phyloP scores from a whole-genome alignment of 106 monocot genomes.

The Phalaenopsis aphrodite region DNA sequence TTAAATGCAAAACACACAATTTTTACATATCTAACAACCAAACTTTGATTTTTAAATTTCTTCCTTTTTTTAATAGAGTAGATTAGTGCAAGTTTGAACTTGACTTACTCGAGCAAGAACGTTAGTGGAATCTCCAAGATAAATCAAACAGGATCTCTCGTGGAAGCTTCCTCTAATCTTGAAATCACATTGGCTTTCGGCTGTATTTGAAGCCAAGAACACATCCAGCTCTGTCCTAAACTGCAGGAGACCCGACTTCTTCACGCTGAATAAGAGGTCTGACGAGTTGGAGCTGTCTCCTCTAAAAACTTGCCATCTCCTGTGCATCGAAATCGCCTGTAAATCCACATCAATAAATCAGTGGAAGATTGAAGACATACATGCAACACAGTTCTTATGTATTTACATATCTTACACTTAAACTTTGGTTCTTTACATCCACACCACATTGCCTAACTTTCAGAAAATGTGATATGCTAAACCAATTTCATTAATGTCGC shows the following conservation, averaged over 20 bases:
- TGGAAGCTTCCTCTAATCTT: slow-evolving; percentile 37
- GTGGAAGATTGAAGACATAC: no score
- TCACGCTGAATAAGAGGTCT: slow-evolving; percentile 38
- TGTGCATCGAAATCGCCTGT: slow-evolving; percentile 18
- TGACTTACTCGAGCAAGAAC: slow-evolving; percentile 7
- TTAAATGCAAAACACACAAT: no score
- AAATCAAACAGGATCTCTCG: slow-evolving; percentile 27
- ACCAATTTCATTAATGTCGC: no score
- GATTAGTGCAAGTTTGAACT: background rate
- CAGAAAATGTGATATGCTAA: no score
- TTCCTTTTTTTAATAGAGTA: no score
- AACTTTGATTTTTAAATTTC: background rate
- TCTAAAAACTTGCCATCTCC: slow-evolving; percentile 29
- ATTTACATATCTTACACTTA: no score
- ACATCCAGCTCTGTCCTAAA: slow-evolving; percentile 34
- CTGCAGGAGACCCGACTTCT: slow-evolving; percentile 28
- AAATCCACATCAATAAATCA: background rate
- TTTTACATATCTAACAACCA: no score
- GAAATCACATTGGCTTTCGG: slow-evolving; percentile 34
- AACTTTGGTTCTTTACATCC: no score
- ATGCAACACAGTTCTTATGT: no score
- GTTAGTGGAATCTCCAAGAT: slow-evolving; percentile 29
- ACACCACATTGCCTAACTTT: no score
- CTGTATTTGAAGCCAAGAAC: slow-evolving; percentile 34
- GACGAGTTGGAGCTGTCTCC: slow-evolving; percentile 29